Evolutionary conservation across 176 grass and related monocot species (phyloP).

Genomic region (Raddia guianensis): DNA sequence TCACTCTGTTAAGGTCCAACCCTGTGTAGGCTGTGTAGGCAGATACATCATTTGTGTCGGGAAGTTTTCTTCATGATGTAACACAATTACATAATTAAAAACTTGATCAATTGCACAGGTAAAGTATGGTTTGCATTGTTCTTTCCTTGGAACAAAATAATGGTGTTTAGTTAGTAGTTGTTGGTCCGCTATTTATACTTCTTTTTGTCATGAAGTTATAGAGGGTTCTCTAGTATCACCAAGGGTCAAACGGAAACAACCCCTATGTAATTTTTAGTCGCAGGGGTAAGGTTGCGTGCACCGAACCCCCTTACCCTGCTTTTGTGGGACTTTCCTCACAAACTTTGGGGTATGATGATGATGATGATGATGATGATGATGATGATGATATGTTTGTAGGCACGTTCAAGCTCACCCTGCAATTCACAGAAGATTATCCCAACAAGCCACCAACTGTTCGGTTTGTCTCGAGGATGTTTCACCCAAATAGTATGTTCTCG

Average conservation of each 20-base stretch:
- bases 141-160: neutral
- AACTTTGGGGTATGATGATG: neutral
- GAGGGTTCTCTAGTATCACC: too few species aligned
- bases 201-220: too few species aligned
- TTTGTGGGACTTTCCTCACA: too few species aligned
- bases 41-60: neutral
- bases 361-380: neutral
- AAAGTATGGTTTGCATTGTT: neutral
- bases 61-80: neutral
- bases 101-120: neutral
- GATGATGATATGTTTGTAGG: constrained; percentile 44
- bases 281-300: too few species aligned
- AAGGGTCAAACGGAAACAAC: too few species aligned
- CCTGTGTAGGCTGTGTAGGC: neutral
- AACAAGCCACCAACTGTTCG: constrained; percentile 91
- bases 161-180: neutral
- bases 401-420: constrained; percentile 91
- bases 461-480: constrained; percentile 97
- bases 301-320: too few species aligned
- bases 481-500: constrained; percentile 82
- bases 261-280: too few species aligned
- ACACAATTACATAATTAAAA: neutral
- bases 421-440: constrained; percentile 93
- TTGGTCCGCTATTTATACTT: neutral
- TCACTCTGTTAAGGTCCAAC: neutral